A percentile compares a stretch with the other conserved stretches of the same genome.
phyloP scores from a whole-genome alignment of 805 yeast species.

The Ogataea kodamae region DNA sequence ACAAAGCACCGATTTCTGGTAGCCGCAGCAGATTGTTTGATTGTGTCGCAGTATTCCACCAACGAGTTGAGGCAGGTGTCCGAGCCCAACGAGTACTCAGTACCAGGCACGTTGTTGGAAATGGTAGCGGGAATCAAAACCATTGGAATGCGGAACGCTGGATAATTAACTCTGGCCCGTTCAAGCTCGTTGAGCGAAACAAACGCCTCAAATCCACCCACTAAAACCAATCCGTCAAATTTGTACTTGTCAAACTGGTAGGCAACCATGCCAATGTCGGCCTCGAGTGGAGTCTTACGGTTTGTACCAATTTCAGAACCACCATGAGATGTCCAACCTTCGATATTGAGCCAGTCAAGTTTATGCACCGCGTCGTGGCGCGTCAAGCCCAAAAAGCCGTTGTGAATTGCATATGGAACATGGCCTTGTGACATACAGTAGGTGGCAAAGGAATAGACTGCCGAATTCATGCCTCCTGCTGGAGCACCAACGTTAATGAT shows the following conservation, averaged over 20 bases:
- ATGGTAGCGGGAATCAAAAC: conserved; percentile 76
- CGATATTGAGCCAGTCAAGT: conserved; percentile 65
- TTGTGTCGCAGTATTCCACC: conserved; percentile 89
- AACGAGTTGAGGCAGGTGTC: conserved; percentile 94
- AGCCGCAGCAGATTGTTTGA: conserved; percentile 76
- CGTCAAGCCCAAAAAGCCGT: conserved; percentile 71
- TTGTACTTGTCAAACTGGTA: conserved; percentile 65
- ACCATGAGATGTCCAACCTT: conserved; percentile 70
- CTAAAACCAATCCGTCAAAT: conserved; percentile 66
- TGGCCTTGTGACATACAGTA: conserved; percentile 77
- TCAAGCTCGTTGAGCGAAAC: conserved; percentile 66
- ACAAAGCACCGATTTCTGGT: conserved; percentile 76
- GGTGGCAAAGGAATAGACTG: conserved; percentile 70
- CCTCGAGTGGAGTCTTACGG: conserved; percentile 61
- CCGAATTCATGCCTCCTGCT: conserved; percentile 73
- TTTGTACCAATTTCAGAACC: conserved; percentile 84
- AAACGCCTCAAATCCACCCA: conserved; percentile 83
- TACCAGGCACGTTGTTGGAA: conserved; percentile 97
- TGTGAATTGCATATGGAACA: conserved; percentile 63
- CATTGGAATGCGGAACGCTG: conserved; percentile 75
- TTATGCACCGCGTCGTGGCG: conserved; percentile 58
- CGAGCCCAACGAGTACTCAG: conserved; percentile 91
- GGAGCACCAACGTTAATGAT: conserved; percentile 79
- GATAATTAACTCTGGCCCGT: conserved; percentile 55
- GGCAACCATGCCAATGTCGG: conserved; percentile 68